These are phyloP conservation scores for Reutealis trisperma DNA, from an alignment of 345 rosid genomes.

Conservation along the genomic window DNA sequence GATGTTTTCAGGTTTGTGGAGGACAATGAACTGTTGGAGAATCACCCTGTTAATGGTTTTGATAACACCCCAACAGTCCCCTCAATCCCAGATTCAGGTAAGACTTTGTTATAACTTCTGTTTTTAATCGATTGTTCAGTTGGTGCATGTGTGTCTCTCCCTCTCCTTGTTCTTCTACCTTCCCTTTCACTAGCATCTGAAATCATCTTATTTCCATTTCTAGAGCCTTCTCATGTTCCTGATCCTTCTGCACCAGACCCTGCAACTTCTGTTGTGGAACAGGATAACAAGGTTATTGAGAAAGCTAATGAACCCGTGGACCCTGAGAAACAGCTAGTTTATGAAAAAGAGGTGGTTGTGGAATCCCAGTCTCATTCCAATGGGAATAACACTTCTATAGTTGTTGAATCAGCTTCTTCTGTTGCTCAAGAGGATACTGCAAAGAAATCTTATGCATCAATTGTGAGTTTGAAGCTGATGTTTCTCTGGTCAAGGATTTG, in stretches of 20 bases:
- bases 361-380: constrained; percentile 19
- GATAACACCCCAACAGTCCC: constrained; percentile 32
- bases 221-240: constrained; percentile 19
- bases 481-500: background rate
- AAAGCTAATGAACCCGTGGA: constrained; percentile 9
- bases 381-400: constrained; percentile 13
- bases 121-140: background rate
- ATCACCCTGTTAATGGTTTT: constrained; percentile 19
- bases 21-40: constrained; percentile 29
- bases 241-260: constrained; percentile 20
- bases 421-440: constrained; percentile 20
- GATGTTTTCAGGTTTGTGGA: constrained; percentile 68
- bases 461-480: constrained; percentile 23
- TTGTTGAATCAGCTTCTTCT: constrained; percentile 22
- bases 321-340: constrained; percentile 3
- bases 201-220: background rate
- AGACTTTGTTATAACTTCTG: background rate
- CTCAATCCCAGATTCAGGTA: constrained; percentile 39
- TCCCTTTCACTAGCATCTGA: background rate
- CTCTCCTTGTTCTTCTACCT: background rate
- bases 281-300: constrained; percentile 12
- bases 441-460: constrained; percentile 38
- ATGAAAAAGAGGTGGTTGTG: constrained; percentile 19
- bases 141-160: background rate
- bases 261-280: constrained; percentile 7